Evolutionary conservation across 331 rosid species (phyloP).

Genomic region (Quercus tomentella): DNA sequence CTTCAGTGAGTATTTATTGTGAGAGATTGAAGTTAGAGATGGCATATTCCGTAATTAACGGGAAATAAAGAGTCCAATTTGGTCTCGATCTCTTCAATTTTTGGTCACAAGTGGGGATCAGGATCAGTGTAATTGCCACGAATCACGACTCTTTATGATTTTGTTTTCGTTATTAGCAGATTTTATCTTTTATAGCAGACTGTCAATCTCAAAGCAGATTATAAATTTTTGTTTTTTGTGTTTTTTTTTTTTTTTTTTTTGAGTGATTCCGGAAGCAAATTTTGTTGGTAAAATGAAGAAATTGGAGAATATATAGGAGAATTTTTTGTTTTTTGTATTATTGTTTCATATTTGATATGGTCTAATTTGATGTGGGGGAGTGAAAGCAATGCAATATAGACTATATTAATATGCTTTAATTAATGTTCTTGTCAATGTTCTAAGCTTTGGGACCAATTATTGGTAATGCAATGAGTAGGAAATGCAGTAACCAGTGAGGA

Average conservation of each 20-base stretch:
- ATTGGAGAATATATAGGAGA: background rate
- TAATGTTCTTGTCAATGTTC: background rate
- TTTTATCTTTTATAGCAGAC: background rate
- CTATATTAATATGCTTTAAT: background rate
- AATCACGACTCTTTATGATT: slow-evolving; percentile 10
- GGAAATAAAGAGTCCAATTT: slow-evolving; percentile 26
- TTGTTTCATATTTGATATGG: background rate
- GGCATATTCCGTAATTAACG: slow-evolving; percentile 48
- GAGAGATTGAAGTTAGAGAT: slow-evolving; percentile 9
- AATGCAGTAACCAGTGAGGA: slow-evolving; percentile 1
- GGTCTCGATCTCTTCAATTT: slow-evolving; percentile 30
- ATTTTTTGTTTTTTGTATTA: background rate
- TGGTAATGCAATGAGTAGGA: background rate
- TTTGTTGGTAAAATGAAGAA: background rate
- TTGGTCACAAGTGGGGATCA: slow-evolving; percentile 3
- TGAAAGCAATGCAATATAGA: background rate
- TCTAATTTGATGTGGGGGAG: background rate
- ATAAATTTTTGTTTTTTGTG: background rate
- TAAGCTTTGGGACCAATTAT: background rate
- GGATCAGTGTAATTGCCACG: slow-evolving; percentile 18
- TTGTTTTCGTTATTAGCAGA: background rate
- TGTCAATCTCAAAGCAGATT: slow-evolving; percentile 1
- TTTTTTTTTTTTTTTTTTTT: background rate
- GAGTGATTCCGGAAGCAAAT: slow-evolving; percentile 2
- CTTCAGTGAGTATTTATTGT: slow-evolving; percentile 24